phyloP scores from a whole-genome alignment of 805 yeast genomes.

The Wickerhamiella lipophila region DNA sequence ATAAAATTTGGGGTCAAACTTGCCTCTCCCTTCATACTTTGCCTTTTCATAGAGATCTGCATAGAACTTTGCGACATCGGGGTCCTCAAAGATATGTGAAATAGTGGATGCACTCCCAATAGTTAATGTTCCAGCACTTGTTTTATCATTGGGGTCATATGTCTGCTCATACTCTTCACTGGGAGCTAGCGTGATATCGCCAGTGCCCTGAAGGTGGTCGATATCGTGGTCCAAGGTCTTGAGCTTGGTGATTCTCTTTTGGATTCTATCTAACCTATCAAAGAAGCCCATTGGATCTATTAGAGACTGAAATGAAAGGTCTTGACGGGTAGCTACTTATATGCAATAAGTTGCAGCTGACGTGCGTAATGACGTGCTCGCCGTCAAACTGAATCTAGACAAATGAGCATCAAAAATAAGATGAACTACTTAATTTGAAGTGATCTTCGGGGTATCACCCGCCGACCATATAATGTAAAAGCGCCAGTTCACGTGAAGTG shows the following conservation, averaged over 20 bases:
- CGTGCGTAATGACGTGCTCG: conserved; percentile 1
- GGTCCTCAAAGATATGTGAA: conserved; percentile 33
- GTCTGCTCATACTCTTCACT: conserved; percentile 6
- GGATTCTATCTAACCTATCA: background rate
- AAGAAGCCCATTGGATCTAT: background rate
- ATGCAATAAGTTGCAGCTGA: background rate
- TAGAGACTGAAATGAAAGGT: background rate
- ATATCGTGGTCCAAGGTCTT: conserved; percentile 6
- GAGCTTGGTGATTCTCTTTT: conserved; percentile 4
- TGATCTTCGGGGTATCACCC: background rate
- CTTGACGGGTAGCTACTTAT: background rate
- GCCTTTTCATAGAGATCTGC: conserved; percentile 18
- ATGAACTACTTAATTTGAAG: too few species aligned
- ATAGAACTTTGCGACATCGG: conserved; percentile 37
- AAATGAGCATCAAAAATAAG: background rate
- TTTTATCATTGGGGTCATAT: conserved; percentile 3
- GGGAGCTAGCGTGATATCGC: conserved; percentile 8
- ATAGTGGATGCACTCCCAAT: background rate
- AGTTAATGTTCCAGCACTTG: background rate
- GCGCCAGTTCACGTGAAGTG: conserved; percentile 8
- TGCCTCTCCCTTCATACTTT: conserved; percentile 39
- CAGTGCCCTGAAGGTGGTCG: background rate
- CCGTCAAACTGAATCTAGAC: background rate
- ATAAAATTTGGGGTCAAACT: conserved; percentile 41
- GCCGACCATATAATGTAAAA: background rate